Conservation (phyloP, 2,329 filamentous ascomycete genomes). For the Phialocephala subalpina region DNA sequence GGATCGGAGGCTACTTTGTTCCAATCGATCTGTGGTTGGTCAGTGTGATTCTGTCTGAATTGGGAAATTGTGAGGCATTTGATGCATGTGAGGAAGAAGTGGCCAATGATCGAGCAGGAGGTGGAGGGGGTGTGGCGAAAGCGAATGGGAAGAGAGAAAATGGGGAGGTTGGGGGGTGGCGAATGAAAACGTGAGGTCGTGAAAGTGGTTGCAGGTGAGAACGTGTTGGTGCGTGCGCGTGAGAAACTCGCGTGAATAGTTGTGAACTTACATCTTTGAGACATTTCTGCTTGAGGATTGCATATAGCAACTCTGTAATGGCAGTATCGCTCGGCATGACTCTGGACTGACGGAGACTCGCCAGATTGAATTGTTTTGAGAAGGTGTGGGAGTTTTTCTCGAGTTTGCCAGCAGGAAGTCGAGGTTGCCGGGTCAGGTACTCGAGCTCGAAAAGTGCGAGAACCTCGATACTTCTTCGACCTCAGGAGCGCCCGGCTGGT, state of each 20-base stretch:
- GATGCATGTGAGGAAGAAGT: not conserved
- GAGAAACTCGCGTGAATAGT: not conserved
- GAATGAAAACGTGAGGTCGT: not conserved
- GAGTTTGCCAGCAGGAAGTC: not conserved
- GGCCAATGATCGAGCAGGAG: not conserved
- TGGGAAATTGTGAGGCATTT: not conserved
- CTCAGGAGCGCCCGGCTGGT: not conserved
- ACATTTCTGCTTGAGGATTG: slow-evolving; percentile 62
- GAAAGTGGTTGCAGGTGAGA: not conserved
- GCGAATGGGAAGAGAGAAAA: not conserved
- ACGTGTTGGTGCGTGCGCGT: not conserved
- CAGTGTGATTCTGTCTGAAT: not conserved
- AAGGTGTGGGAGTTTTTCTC: slow-evolving; percentile 1
- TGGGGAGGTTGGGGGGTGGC: not conserved
- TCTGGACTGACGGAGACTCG: slow-evolving; percentile 46
- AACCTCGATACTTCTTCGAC: slow-evolving; percentile 18
- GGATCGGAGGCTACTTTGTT: slow-evolving; percentile 54
- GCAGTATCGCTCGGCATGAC: slow-evolving; percentile 55
- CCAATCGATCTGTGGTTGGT: slow-evolving; percentile 57
- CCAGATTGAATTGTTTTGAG: slow-evolving; percentile 30
- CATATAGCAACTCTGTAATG: slow-evolving; percentile 60
- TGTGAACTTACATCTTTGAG: slow-evolving; percentile 53
- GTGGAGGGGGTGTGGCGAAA: not conserved
- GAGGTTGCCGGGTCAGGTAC: slow-evolving; percentile 7
- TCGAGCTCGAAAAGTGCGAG: slow-evolving; percentile 15